These are phyloP conservation scores for Wickerhamomyces queroliae DNA, from an alignment of 805 yeast genomes.

Conservation along the genomic window DNA sequence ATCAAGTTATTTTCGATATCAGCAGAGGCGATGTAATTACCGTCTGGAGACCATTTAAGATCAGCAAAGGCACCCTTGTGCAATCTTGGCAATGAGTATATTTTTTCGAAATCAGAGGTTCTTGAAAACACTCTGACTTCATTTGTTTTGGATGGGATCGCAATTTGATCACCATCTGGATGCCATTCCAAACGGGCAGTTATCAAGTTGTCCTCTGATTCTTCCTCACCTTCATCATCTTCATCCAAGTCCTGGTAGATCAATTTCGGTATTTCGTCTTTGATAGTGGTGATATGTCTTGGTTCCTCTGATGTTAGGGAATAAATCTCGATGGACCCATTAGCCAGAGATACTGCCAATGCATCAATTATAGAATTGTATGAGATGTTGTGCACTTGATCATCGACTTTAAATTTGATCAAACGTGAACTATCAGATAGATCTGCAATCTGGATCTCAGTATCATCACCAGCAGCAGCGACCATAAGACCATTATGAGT, in stretches of 20 bases:
- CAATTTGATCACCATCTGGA: conserved; percentile 61
- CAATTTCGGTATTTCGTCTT: conserved; percentile 31
- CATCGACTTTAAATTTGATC: conserved; percentile 35
- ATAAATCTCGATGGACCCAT: conserved; percentile 53
- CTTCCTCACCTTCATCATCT: conserved; percentile 28
- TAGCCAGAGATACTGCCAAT: conserved; percentile 50
- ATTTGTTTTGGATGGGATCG: conserved; percentile 52
- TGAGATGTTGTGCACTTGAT: conserved; percentile 50
- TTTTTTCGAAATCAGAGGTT: conserved; percentile 7
- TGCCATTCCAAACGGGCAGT: conserved; percentile 65
- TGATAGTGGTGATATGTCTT: conserved; percentile 38
- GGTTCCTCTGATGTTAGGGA: conserved; percentile 49
- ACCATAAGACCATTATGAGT: conserved; percentile 57
- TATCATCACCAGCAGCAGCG: conserved; percentile 64
- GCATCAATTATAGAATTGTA: conserved; percentile 54
- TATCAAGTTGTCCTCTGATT: conserved; percentile 32
- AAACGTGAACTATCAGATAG: conserved; percentile 22
- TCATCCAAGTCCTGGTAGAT: conserved; percentile 38
- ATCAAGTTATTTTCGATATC: conserved; percentile 44
- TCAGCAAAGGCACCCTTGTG: conserved; percentile 21
- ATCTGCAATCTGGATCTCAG: conserved; percentile 45
- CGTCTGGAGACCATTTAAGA: conserved; percentile 56
- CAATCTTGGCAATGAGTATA: conserved; percentile 19
- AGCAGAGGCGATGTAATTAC: conserved; percentile 53
- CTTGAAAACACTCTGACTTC: conserved; percentile 37